Percentiles rank a stretch among this genome's conserved stretches.
phyloP scores from a whole-genome alignment of 768 basidiomycete genomes.

The Asterophora lycoperdoides region DNA sequence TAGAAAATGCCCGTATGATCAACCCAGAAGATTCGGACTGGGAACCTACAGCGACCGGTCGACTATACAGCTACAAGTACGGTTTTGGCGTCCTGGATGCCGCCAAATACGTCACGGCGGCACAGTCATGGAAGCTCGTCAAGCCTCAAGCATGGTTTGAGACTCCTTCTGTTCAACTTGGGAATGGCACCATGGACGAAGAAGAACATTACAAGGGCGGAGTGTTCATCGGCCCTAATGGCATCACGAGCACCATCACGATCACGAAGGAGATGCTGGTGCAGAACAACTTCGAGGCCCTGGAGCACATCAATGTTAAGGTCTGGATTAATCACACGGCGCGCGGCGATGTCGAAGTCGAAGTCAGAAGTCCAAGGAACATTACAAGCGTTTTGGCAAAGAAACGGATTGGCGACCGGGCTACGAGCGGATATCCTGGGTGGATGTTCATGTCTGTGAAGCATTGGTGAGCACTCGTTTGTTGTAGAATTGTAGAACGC shows the following conservation, averaged over 20 bases:
- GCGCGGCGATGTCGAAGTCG: constrained; percentile 92
- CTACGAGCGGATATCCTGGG: constrained; percentile 71
- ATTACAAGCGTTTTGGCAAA: constrained; percentile 82
- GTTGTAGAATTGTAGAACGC: not conserved
- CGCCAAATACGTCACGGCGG: constrained; percentile 74
- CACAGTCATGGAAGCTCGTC: constrained; percentile 78
- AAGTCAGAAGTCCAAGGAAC: constrained; percentile 79
- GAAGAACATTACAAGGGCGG: constrained; percentile 59
- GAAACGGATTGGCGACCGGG: constrained; percentile 60
- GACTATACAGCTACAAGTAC: constrained; percentile 81
- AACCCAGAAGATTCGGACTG: constrained; percentile 92
- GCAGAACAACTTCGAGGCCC: constrained; percentile 73
- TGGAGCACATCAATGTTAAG: constrained; percentile 90
- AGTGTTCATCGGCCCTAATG: constrained; percentile 57
- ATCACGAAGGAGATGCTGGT: constrained; percentile 64
- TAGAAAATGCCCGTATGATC: constrained; percentile 70
- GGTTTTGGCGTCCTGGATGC: constrained; percentile 91
- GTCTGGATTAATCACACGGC: constrained; percentile 90
- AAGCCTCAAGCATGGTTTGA: constrained; percentile 94
- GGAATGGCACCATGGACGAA: constrained; percentile 53
- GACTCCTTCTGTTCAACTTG: constrained; percentile 65
- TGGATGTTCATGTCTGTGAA: constrained; percentile 99
- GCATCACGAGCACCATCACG: constrained; percentile 59
- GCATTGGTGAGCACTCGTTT: constrained; percentile 69
- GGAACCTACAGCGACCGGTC: constrained; percentile 73